phyloP scores from a whole-genome alignment of 2,329 filamentous ascomycete genomes.

The Escovopsis sp. region DNA sequence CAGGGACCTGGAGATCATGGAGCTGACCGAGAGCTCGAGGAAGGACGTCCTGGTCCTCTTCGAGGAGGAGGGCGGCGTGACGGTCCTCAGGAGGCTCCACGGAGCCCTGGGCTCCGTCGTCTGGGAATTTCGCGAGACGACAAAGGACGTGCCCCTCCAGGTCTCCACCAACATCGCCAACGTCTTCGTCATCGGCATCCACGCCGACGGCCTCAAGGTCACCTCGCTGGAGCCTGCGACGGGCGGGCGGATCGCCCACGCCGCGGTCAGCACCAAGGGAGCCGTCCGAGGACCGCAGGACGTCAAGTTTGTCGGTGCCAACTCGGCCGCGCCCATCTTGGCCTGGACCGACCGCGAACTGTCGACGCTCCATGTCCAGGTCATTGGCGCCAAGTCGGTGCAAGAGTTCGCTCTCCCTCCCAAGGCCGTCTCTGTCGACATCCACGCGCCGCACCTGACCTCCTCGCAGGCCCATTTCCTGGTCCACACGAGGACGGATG shows the following conservation, averaged over 20 bases:
- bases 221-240: slow-evolving; percentile 57
- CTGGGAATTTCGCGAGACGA: slow-evolving; percentile 63
- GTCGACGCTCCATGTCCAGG: slow-evolving; percentile 53
- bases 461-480: slow-evolving; percentile 71
- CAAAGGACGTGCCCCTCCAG: slow-evolving; percentile 59
- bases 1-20: slow-evolving; percentile 63
- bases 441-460: slow-evolving; percentile 60
- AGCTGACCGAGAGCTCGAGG: slow-evolving; percentile 45
- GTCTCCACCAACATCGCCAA: slow-evolving; percentile 53
- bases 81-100: slow-evolving; percentile 55
- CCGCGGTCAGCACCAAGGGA: slow-evolving; percentile 56
- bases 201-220: slow-evolving; percentile 65
- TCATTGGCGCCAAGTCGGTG: slow-evolving; percentile 43
- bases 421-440: slow-evolving; percentile 36
- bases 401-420: slow-evolving; percentile 38
- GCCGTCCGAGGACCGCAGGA: slow-evolving; percentile 48
- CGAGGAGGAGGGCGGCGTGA: slow-evolving; percentile 41
- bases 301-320: slow-evolving; percentile 61
- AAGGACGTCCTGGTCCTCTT: slow-evolving; percentile 63
- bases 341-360: slow-evolving; percentile 55
- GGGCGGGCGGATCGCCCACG: slow-evolving; percentile 58
- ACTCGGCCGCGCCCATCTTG: slow-evolving; percentile 59
- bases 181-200: slow-evolving; percentile 66
- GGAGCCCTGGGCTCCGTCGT: slow-evolving; percentile 56
- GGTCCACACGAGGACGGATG: slow-evolving; percentile 59